phyloP scores from a whole-genome alignment of 1,284 basidiomycete species.

The Inonotus hispidus region DNA sequence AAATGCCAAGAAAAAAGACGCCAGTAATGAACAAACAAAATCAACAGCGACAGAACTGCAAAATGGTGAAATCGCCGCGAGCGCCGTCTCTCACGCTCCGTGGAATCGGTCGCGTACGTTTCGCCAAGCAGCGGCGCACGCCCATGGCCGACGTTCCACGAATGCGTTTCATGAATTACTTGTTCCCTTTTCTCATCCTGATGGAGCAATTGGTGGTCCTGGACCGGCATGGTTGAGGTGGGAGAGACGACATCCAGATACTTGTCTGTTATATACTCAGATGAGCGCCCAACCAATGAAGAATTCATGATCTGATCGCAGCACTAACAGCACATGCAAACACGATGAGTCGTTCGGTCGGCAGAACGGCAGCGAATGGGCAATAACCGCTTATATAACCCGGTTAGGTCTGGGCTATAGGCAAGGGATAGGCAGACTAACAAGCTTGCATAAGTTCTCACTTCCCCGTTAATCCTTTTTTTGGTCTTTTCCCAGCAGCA shows the following conservation, averaged over 20 bases:
- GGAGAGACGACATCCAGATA: not conserved
- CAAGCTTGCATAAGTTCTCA: conserved; percentile 33
- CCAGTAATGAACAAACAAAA: not conserved
- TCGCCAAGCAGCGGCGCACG: not conserved
- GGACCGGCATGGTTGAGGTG: not conserved
- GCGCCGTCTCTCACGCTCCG: not conserved
- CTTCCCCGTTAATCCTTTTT: conserved; percentile 42
- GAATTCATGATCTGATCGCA: not conserved
- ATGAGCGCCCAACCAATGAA: not conserved
- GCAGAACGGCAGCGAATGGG: no score
- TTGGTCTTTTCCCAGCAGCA: conserved; percentile 61
- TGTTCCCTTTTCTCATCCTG: not conserved
- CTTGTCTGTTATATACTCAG: not conserved
- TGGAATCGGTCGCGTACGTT: not conserved
- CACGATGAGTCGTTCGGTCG: not conserved
- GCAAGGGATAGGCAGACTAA: no score
- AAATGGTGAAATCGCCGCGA: not conserved
- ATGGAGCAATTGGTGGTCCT: not conserved
- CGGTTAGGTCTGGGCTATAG: no score
- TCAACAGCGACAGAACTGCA: not conserved
- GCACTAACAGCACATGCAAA: not conserved
- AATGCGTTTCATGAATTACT: not conserved
- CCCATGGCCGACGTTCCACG: not conserved
- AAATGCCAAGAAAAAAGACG: not conserved
- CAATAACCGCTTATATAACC: no score